Evolutionary conservation across 2,329 filamentous ascomycete species (phyloP), one percentile per base, ranked within the genome.

Genomic region (Didymella glomerata): DNA sequence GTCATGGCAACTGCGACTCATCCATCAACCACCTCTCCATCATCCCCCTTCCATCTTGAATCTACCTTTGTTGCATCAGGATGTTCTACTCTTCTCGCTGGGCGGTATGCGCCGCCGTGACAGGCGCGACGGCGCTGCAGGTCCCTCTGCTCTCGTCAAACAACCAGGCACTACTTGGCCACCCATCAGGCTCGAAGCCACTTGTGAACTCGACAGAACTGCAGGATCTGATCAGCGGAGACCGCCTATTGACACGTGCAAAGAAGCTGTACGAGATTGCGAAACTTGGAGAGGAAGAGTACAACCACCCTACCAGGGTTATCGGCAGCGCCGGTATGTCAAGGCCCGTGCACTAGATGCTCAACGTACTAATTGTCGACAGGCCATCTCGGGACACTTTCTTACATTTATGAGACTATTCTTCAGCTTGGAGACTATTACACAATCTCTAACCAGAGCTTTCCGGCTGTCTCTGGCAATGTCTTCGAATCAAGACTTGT

Each of bases 291-390:
- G 75, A 78, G 11, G 65, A 67, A 10, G 78, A 78, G 44, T 78
- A 79, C 67, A 77, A 80, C 50, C 77, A 78, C 45, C 80, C 79
- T n/a, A 76, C 79, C 9, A 72, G 76, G 60, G 73, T 76, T 18
- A 76, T 76, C 45, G 74, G 74, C 25, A 75, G 73, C 63, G 72
- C 64, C 57, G 74, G 74, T 76, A 73, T 11, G 65, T 51, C 24
- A 34, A 20, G 14, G 20, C 66, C 67, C 62, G 65, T 71, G 65
- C 53, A 20, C n/a, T 7, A 7, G 22, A 1, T 13, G 28, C 32
- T 30, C 34, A 48, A n/a, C 32, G 51, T 40, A 47, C 52, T 73
- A 20, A 70, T 48, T 4, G 47, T 36, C n/a, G 2, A 13, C 47
- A 9, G 74, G 74, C 18, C 74, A 76, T 51, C 54, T 71, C 30